Conservation (phyloP, 2,329 filamentous ascomycete genomes). For the Pseudocercospora fijiensis region DNA sequence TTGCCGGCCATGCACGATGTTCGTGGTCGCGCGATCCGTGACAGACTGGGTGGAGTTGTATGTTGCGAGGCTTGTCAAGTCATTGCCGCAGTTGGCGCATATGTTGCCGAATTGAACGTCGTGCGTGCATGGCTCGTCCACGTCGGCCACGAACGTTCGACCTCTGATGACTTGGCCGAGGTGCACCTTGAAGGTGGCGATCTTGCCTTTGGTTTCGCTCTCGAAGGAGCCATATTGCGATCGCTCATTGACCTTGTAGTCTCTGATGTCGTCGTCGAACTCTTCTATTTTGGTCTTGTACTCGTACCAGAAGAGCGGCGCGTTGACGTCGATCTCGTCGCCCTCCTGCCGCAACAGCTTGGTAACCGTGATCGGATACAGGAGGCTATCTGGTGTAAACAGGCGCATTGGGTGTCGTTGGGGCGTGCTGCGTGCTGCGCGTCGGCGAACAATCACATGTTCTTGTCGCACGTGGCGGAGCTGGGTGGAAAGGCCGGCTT, state of each 20-base stretch:
- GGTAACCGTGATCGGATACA: constrained; percentile 91
- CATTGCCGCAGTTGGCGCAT: constrained; percentile 88
- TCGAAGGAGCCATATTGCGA: constrained; percentile 77
- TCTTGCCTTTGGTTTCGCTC: constrained; percentile 75
- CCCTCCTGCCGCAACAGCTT: constrained; percentile 75
- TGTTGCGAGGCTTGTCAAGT: constrained; percentile 80
- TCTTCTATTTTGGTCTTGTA: constrained; percentile 73
- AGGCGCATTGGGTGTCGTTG: constrained; percentile 47
- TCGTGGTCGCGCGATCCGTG: constrained; percentile 83
- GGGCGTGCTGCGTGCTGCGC: constrained; percentile 1
- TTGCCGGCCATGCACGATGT: constrained; percentile 91
- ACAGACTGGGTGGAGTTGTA: constrained; percentile 80
- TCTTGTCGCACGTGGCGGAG: constrained; percentile 25
- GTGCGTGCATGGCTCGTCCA: constrained; percentile 89
- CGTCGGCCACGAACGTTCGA: constrained; percentile 63
- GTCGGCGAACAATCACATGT: constrained; percentile 24
- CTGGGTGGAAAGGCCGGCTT: background rate
- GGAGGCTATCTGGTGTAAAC: constrained; percentile 57
- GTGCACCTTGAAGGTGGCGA: constrained; percentile 73
- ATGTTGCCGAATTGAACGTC: constrained; percentile 87
- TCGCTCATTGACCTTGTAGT: constrained; percentile 58
- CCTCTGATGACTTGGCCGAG: constrained; percentile 61
- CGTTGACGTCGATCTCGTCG: constrained; percentile 72
- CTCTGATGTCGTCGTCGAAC: constrained; percentile 70
- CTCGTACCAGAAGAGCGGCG: constrained; percentile 80